phyloP scores from a whole-genome alignment of 1,284 basidiomycete genomes.

The Leccinum griseonigrum region DNA sequence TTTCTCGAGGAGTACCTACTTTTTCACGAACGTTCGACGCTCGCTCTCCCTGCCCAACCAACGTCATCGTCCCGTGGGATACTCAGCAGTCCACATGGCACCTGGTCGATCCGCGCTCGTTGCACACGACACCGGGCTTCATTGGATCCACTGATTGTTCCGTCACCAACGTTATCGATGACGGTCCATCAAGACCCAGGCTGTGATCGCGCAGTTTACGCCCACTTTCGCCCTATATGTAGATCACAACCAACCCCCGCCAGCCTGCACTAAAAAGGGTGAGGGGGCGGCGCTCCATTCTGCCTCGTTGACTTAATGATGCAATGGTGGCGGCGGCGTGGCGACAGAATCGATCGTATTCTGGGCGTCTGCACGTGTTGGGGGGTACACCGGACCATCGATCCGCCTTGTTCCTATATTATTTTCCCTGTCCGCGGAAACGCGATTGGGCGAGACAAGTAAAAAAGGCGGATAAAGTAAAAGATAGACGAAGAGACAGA shows the following conservation, averaged over 20 bases:
- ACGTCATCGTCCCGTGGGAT: neutral
- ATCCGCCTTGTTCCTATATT: neutral
- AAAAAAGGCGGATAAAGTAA: neutral
- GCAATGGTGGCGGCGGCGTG: neutral
- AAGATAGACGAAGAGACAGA: neutral
- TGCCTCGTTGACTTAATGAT: neutral
- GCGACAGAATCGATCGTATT: neutral
- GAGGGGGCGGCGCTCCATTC: neutral
- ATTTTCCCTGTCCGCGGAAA: neutral
- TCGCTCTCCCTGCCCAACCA: neutral
- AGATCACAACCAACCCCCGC: neutral
- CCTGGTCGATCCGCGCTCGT: neutral
- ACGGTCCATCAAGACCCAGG: neutral
- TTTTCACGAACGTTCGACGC: neutral
- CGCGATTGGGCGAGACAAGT: neutral
- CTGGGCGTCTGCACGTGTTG: neutral
- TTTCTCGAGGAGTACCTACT: neutral
- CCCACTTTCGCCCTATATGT: neutral
- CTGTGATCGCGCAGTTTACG: neutral
- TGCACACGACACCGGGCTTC: neutral
- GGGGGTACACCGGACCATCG: neutral
- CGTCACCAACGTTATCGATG: neutral
- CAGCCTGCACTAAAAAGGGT: neutral
- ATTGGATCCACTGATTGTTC: neutral
- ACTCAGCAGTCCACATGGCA: neutral